Evolutionary conservation across 2,329 filamentous ascomycete genomes (phyloP).

Genomic region (Penicillium sp.): DNA sequence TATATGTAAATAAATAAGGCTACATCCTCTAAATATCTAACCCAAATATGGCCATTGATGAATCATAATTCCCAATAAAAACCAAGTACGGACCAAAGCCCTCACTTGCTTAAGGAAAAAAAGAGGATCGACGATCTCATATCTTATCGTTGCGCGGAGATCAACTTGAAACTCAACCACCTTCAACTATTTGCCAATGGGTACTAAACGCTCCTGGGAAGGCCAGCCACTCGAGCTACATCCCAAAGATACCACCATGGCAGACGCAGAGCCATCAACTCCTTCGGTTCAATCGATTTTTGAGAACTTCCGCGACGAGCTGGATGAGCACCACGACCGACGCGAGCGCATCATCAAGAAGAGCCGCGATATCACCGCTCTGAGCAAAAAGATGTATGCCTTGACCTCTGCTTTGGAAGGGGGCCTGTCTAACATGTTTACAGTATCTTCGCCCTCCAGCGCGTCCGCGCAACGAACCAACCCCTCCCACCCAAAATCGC

Average conservation of each 20-base stretch:
- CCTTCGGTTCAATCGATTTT: constrained; percentile 69
- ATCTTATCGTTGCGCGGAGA: constrained; percentile 9
- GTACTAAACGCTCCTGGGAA: constrained; percentile 43
- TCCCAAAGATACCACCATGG: constrained; percentile 13
- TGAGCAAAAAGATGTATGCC: constrained; percentile 92
- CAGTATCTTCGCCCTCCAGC: constrained; percentile 81
- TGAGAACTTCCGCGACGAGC: constrained; percentile 76
- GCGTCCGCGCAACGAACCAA: constrained; percentile 46
- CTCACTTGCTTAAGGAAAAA: not conserved
- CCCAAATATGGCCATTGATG: not conserved
- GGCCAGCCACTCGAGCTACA: constrained; percentile 28
- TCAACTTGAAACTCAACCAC: constrained; percentile 6
- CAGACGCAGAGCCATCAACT: constrained; percentile 17
- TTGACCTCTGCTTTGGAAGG: not conserved
- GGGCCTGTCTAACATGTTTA: not conserved
- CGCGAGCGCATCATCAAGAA: constrained; percentile 87
- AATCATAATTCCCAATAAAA: not conserved
- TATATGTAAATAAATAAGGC: too few species aligned
- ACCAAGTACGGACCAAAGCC: not conserved
- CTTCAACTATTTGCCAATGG: constrained; percentile 24
- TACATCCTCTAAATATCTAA: too few species aligned
- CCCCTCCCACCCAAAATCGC: constrained; percentile 65
- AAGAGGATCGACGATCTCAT: not conserved
- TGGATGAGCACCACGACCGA: constrained; percentile 93
- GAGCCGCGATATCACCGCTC: constrained; percentile 85